Evolutionary conservation across 192 early-diverging fungal species (phyloP), one percentile per base, ranked within the genome.

Genomic region (Podila minutissima): DNA sequence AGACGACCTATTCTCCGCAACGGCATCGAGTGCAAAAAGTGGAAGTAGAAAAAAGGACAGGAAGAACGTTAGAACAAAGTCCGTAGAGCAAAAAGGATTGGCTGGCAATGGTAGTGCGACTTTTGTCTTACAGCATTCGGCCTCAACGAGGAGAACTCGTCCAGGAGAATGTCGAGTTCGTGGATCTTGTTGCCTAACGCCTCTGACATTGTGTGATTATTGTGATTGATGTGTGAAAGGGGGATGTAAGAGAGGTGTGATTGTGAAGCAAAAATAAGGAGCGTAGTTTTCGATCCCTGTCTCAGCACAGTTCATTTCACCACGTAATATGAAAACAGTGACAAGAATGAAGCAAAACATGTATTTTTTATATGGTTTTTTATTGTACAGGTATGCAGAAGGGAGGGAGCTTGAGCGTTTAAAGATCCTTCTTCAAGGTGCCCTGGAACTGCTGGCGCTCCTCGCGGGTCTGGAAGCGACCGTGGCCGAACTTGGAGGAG

Each of bases 401-500:
- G 38, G 38, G 38, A 41, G 38, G 38, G 38, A 41, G 12, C 38
- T 41, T 2, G 38, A 41, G 3, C 1, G 9, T 69, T 86, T 88
- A 86, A 82, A 86, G 72, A 82, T 96, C 92, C 91, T 92, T 93
- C 92, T 96, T 96, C 89, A 94, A 92, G 67, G 93, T 93, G 72
- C 96, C 95, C 89, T 94, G 88, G 90, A 96, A 97, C 35, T 89
- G 88, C 82, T 91, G 88, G 92, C 98, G 98, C 93, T 99, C 98
- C 74, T 88, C 92, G 70, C 91, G 87, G 84, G 97, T 97, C 90
- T 99, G 98, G 97, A 98, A 98, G 83, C 98, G 95, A 90, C 98
- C 97, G 89, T 97, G 95, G 73, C 96, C 95, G 86, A 96, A 97
- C 91, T 98, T 99, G 90, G 97, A 98, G 66, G 94, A 93, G 59